phyloP scores from a whole-genome alignment of 129 eudicot species.

The Escallonia herrerae region DNA sequence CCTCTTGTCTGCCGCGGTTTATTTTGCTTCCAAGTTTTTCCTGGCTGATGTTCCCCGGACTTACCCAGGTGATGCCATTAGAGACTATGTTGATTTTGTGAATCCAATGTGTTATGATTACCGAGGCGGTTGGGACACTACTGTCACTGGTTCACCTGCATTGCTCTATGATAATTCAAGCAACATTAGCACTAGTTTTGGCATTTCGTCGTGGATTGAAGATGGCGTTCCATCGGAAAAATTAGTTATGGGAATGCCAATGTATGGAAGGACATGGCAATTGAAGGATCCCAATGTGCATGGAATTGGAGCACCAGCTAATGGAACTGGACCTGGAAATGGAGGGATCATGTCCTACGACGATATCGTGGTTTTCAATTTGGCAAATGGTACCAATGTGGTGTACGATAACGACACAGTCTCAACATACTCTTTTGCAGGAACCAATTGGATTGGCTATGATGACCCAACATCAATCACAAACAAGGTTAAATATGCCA shows the following conservation, averaged over 20 bases:
- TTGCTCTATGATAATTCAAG: slow-evolving; percentile 27
- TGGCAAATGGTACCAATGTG: slow-evolving; percentile 11
- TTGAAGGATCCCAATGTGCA: slow-evolving; percentile 22
- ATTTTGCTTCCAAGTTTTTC: slow-evolving; percentile 21
- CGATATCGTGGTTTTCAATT: slow-evolving; percentile 20
- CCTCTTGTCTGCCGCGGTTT: slow-evolving; percentile 32
- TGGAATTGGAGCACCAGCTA: slow-evolving; percentile 43
- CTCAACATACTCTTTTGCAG: slow-evolving; percentile 30
- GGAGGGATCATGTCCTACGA: slow-evolving; percentile 18
- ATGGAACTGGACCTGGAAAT: slow-evolving; percentile 28
- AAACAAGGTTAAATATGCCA: slow-evolving; percentile 29
- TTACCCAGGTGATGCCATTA: slow-evolving; percentile 26
- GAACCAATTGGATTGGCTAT: slow-evolving; percentile 37
- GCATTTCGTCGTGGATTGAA: slow-evolving; percentile 27
- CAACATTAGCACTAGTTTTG: slow-evolving; percentile 30
- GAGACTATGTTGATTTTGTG: slow-evolving; percentile 21
- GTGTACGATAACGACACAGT: slow-evolving; percentile 28
- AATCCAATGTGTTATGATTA: slow-evolving; percentile 37
- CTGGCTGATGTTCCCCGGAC: background rate
- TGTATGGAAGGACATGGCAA: slow-evolving; percentile 38
- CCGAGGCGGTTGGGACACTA: slow-evolving; percentile 35
- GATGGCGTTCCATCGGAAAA: slow-evolving; percentile 21
- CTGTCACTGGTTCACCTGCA: slow-evolving; percentile 30
- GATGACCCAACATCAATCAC: slow-evolving; percentile 23
- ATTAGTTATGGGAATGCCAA: slow-evolving; percentile 47